phyloP scores from a whole-genome alignment of 2,329 filamentous ascomycete species.

The Arthrobotrys sinensis region DNA sequence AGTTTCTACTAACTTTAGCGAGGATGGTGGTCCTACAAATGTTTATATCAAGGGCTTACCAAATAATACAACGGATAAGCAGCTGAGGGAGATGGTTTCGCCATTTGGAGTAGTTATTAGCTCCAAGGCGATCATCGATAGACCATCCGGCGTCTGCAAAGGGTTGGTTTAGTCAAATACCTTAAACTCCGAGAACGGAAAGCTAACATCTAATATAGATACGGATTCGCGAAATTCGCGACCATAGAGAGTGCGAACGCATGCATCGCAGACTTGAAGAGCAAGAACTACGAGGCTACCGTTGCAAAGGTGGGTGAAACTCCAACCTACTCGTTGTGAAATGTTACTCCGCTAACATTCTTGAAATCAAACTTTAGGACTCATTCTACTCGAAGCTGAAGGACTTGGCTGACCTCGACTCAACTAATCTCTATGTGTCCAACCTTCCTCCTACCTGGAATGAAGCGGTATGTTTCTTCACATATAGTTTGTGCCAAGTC shows the following conservation, averaged over 20 bases:
- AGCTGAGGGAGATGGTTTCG: constrained; percentile 83
- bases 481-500: constrained; percentile 24
- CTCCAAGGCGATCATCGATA: constrained; percentile 98
- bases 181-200: background rate
- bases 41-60: constrained; percentile 98
- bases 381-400: constrained; percentile 99
- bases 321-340: background rate
- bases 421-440: constrained; percentile 97
- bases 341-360: constrained; percentile 17
- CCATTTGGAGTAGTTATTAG: constrained; percentile 96
- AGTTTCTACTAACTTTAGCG: constrained; percentile 19
- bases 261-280: constrained; percentile 95
- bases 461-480: constrained; percentile 79
- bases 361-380: constrained; percentile 75
- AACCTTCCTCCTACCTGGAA: constrained; percentile 94
- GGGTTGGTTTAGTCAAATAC: constrained; percentile 74
- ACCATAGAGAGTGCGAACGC: constrained; percentile 90
- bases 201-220: constrained; percentile 72
- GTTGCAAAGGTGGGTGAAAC: constrained; percentile 85
- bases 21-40: constrained; percentile 84
- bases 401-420: constrained; percentile 88
- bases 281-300: constrained; percentile 95
- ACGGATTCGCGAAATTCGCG: constrained; percentile 96
- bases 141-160: constrained; percentile 93
- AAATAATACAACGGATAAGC: constrained; percentile 93